phyloP scores from a whole-genome alignment of 768 basidiomycete genomes.

The Mycena belliarum region DNA sequence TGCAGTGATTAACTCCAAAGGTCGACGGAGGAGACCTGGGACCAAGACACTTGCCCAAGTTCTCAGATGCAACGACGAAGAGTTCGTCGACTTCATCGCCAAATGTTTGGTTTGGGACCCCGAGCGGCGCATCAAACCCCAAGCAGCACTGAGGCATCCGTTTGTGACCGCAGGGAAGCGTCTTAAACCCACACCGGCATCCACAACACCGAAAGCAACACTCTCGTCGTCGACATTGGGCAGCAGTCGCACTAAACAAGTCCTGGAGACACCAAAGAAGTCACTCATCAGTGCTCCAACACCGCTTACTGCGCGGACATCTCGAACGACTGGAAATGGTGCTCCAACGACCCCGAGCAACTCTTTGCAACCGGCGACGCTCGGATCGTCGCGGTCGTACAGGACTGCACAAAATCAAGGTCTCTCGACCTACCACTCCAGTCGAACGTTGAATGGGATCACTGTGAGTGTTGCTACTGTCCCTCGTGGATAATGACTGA shows the following conservation, averaged over 20 bases:
- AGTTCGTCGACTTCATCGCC: constrained; percentile 94
- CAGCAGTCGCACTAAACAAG: constrained; percentile 53
- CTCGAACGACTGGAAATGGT: constrained; percentile 53
- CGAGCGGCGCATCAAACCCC: constrained; percentile 91
- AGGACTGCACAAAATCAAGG: constrained; percentile 69
- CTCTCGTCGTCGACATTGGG: constrained; percentile 59
- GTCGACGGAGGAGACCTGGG: constrained; percentile 87
- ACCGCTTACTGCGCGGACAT: constrained; percentile 76
- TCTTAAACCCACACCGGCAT: constrained; percentile 42
- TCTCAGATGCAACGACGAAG: constrained; percentile 89
- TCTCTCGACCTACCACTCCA: constrained; percentile 73
- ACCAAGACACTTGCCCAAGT: constrained; percentile 89
- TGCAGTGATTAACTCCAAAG: constrained; percentile 95
- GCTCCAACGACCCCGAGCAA: constrained; percentile 60
- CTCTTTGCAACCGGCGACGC: constrained; percentile 51
- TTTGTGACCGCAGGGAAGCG: constrained; percentile 75
- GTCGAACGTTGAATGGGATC: constrained; percentile 70
- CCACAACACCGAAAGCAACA: constrained; percentile 52
- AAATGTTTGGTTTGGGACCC: constrained; percentile 99
- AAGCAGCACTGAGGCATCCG: constrained; percentile 87
- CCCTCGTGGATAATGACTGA: neutral
- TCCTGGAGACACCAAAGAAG: constrained; percentile 80
- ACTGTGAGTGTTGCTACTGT: constrained; percentile 47
- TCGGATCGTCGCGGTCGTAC: constrained; percentile 66
- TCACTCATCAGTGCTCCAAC: constrained; percentile 88